Conservation (phyloP, 352 stramenopile species). For the Thalassiosira oceanica region DNA sequence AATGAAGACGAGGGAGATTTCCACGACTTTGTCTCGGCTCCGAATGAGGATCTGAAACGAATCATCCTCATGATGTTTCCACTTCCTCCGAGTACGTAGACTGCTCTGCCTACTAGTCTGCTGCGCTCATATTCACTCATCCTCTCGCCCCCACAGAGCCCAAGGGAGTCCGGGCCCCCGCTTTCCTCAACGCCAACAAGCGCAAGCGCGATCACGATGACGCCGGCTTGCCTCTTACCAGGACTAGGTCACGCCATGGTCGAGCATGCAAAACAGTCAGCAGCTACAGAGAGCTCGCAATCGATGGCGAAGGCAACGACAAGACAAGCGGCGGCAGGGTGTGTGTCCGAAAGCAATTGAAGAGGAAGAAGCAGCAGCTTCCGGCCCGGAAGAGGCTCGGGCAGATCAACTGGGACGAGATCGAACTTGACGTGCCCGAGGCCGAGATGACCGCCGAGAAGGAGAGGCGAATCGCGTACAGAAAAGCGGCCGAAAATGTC, state of each 20-base stretch:
- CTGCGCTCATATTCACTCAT: too few species aligned
- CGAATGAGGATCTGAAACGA: conserved; percentile 44
- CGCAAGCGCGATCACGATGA: conserved; percentile 24
- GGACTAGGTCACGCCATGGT: too few species aligned
- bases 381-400: conserved; percentile 33
- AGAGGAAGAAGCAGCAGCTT: conserved; percentile 36
- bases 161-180: conserved; percentile 12
- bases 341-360: conserved; percentile 58
- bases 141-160: too few species aligned
- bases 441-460: conserved; percentile 33
- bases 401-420: conserved; percentile 30
- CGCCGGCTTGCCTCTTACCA: too few species aligned
- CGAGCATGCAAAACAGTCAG: too few species aligned
- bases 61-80: conserved; percentile 53
- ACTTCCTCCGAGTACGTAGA: conserved; percentile 47
- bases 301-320: too few species aligned
- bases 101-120: too few species aligned
- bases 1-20: conserved; percentile 6
- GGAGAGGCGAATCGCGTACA: too few species aligned
- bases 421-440: conserved; percentile 37
- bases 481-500: too few species aligned
- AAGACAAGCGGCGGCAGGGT: too few species aligned
- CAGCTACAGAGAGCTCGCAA: too few species aligned
- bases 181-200: conserved; percentile 18
- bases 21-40: conserved; percentile 45